These are phyloP conservation scores for Lathyrus aphaca DNA, from an alignment of 306 rosid genomes.

Conservation along the genomic window DNA sequence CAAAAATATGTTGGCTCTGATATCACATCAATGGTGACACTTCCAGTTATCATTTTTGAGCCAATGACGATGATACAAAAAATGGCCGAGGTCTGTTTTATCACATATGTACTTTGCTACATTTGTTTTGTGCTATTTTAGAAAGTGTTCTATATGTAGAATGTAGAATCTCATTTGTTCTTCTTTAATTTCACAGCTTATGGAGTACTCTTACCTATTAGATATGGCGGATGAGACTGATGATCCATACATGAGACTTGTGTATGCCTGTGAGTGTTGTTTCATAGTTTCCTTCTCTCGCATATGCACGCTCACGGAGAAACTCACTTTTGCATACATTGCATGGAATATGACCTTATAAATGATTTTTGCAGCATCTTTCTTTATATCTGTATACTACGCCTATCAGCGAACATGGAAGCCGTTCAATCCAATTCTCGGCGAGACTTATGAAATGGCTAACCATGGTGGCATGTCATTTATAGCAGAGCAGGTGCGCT, in stretches of 20 bases:
- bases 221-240: constrained; percentile 88
- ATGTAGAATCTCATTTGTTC: constrained; percentile 16
- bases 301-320: background rate
- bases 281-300: background rate
- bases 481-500: constrained; percentile 84
- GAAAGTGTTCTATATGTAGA: constrained; percentile 22
- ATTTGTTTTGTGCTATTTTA: constrained; percentile 23
- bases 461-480: constrained; percentile 80
- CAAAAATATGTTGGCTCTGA: constrained; percentile 90
- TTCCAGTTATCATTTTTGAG: constrained; percentile 93
- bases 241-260: constrained; percentile 89
- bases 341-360: constrained; percentile 26
- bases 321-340: constrained; percentile 14
- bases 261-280: constrained; percentile 74
- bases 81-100: constrained; percentile 86
- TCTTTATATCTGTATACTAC: constrained; percentile 89
- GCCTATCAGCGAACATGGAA: constrained; percentile 95
- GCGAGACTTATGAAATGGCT: constrained; percentile 94
- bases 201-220: constrained; percentile 89
- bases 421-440: constrained; percentile 98
- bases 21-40: constrained; percentile 93
- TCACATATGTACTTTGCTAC: constrained; percentile 9
- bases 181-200: constrained; percentile 59
- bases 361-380: constrained; percentile 73
- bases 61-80: constrained; percentile 95